Conservation (phyloP, 768 basidiomycete genomes). For the Tricholoma saponaceum region DNA sequence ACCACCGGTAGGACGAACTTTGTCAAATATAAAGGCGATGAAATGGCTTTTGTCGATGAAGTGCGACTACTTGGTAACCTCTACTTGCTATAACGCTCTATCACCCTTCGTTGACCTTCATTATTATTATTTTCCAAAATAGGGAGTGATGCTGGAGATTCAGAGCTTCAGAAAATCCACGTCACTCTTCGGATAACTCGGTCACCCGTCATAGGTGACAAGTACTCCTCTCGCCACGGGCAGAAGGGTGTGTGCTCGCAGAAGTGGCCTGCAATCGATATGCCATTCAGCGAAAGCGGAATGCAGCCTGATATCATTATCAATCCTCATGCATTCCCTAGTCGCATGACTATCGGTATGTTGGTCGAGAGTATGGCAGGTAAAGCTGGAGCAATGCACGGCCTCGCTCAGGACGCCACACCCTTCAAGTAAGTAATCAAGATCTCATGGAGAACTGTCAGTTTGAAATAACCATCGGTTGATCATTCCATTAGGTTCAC, state of each 20-base stretch:
- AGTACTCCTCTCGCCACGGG: constrained; percentile 98
- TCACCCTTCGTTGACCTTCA: not conserved
- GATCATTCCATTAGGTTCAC: constrained; percentile 59
- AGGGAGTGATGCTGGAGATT: constrained; percentile 87
- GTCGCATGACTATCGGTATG: constrained; percentile 99
- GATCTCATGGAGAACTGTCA: constrained; percentile 1
- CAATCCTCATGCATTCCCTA: constrained; percentile 99
- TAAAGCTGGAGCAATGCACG: constrained; percentile 99
- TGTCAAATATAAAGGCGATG: constrained; percentile 96
- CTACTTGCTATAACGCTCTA: not conserved
- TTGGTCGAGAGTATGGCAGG: constrained; percentile 99
- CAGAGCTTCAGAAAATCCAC: constrained; percentile 88
- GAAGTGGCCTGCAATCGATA: constrained; percentile 96
- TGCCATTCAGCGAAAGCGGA: constrained; percentile 98
- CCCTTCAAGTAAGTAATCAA: constrained; percentile 82
- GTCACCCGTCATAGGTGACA: constrained; percentile 96
- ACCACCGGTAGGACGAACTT: constrained; percentile 77
- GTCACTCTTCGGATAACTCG: constrained; percentile 91
- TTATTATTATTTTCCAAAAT: not conserved
- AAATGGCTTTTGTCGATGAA: constrained; percentile 83
- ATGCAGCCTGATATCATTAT: constrained; percentile 99
- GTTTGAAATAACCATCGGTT: constrained; percentile 11
- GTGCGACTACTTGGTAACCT: constrained; percentile 81
- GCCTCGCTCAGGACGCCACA: constrained; percentile 96
- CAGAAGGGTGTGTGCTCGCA: constrained; percentile 99